Evolutionary conservation across 192 early-diverging fungal species (phyloP), one percentile per base, ranked within the genome.

Genomic region (Coemansia sp.): DNA sequence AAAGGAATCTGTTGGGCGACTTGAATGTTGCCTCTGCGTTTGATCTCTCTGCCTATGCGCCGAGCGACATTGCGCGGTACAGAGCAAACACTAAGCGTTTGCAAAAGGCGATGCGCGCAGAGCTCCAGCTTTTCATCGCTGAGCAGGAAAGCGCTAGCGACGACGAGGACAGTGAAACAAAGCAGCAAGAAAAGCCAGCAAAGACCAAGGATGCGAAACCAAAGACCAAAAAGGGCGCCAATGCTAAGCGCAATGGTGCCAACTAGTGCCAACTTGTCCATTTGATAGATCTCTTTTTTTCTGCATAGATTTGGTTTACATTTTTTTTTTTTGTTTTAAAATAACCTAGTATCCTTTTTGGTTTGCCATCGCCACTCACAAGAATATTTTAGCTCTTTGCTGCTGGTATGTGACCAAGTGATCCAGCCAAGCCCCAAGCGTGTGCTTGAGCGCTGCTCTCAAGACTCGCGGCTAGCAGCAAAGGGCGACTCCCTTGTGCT

Each of bases 11-110:
- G 6, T 25, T 64, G 37, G 61, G 54, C 8, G 31, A 20, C 19
- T 51, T 82, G 43, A 75, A 67, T 7, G 59, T 82, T 35, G 79
- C 79, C 0, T 43, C 69, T 24, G 79, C 79, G 0, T 76, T 73
- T 57, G 79, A 82, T 37, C 62, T 82, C 60, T 64, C 64, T 9
- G 72, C 64, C 0, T 82, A 67, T 54, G 45, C 57, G 0, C 67
- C 70, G 0, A 29, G 41, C 10, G 79, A 82, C 46, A 76, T 82
- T 38, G 46, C 38, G 24, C 39, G 49, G 20, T 73, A 70, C 42
- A 47, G 58, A 45, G 7, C 29, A 17, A 73, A 76, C 29, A 54
- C 57, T 0, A 31, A 31, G 1, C 20, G 14, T 4, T 42, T 82
- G 56, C 46, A 43, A n/a, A 49, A 60, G 36, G 74, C 70, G 10